Evolutionary conservation across 768 basidiomycete species (phyloP).

Genomic region (Phylloporus rhodoxanthus): DNA sequence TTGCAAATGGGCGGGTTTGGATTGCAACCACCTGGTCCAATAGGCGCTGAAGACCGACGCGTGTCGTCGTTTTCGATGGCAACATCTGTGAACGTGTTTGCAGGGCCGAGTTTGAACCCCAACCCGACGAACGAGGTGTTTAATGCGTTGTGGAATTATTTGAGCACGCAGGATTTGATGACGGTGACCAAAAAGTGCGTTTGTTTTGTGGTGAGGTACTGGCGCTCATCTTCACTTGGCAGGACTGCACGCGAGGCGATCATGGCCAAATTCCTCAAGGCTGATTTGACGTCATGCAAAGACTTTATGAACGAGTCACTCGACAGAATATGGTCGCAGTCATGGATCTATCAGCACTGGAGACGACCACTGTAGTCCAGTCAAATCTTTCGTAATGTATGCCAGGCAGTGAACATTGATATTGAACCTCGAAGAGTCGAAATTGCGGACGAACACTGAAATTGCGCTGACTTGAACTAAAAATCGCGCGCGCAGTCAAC

Average conservation of each 20-base stretch:
- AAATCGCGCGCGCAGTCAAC: no score
- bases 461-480: no score
- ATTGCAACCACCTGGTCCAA: constrained; percentile 45
- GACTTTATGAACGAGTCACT: constrained; percentile 93
- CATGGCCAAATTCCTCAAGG: constrained; percentile 85
- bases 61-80: constrained; percentile 88
- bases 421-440: no score
- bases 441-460: no score
- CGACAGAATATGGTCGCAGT: constrained; percentile 84
- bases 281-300: constrained; percentile 76
- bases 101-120: constrained; percentile 68
- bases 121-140: constrained; percentile 84
- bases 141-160: constrained; percentile 72
- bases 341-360: neutral
- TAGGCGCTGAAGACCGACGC: constrained; percentile 49
- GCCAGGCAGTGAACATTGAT: no score
- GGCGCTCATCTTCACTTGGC: neutral
- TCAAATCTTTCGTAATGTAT: no score
- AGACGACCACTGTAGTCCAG: no score
- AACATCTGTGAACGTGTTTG: constrained; percentile 78
- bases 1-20: constrained; percentile 50
- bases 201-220: constrained; percentile 4
- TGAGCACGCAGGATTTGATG: constrained; percentile 94
- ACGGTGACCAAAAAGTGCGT: constrained; percentile 91
- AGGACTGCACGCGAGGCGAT: constrained; percentile 91